Evolutionary conservation across 2,329 filamentous ascomycete species (phyloP), one percentile per base, ranked within the genome.

Genomic region (Colletotrichum chrysophilum): DNA sequence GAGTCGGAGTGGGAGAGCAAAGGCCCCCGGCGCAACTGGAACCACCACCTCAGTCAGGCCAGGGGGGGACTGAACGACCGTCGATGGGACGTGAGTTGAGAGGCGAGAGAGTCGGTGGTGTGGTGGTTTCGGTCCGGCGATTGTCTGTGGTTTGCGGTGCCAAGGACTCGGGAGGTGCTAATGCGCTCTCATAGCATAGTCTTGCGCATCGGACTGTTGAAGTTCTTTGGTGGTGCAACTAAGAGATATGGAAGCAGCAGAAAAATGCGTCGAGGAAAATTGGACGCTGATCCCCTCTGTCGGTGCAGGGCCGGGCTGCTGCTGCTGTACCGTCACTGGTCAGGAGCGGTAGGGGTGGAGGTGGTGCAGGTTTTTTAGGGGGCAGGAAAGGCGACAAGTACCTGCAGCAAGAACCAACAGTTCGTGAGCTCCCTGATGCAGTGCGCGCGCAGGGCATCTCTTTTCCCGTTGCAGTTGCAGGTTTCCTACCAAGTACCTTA

Each of bases 351-450:
- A 52, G 73, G 74, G 70, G 69, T 75, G 55, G 69, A 72, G 69
- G 73, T 75, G 52, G 30, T 60, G 67, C 34, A 30, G 30, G 21
- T 28, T 62, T 66, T 71, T 75, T 75, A 61, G 28, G 68, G 72
- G 68, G 72, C 58, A 28, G 32, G 30, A 43, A 71, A 71, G 66
- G 67, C 67, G 64, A 62, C 52, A 69, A 75, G 75, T 77, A 76
- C 75, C 75, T 77, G 75, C 75, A 77, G 68, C 72, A 75, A 43
- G 72, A 75, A 77, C 75, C 75, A 72, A 76, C 75, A 76, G 72
- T 75, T 77, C 72, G 28, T 72, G 72, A 61, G 48, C 62, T 62
- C 62, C 32, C 64, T 64, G 65, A 64, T 68, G 48, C 73, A 9
- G n/a, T 52, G 43, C 43, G 43, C n/a, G 43, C 43, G 43, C 43